A percentile compares a stretch with the other conserved stretches of the same genome.
These are phyloP conservation scores for Phaeosphaeria sp. DNA, from an alignment of 2,329 filamentous ascomycete genomes.

Conservation along the genomic window DNA sequence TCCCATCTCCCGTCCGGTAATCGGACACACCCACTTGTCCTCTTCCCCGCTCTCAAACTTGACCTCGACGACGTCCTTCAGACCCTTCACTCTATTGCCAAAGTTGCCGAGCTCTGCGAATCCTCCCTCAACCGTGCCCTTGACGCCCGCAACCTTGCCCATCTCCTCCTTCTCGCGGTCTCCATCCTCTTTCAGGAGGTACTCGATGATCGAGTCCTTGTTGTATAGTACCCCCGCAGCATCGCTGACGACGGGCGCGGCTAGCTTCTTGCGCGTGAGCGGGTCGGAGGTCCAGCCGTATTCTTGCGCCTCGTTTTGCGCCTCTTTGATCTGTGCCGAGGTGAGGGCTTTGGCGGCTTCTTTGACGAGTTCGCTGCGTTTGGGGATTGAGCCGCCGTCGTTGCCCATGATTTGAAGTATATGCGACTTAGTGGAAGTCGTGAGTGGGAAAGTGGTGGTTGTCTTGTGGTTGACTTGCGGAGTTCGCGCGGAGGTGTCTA, in stretches of 20 bases:
- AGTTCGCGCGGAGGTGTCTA: conserved; percentile 20
- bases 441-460: not conserved
- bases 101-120: conserved; percentile 55
- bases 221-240: conserved; percentile 87
- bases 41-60: conserved; percentile 70
- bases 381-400: conserved; percentile 95
- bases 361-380: conserved; percentile 93
- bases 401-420: conserved; percentile 76
- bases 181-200: conserved; percentile 63
- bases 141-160: conserved; percentile 46
- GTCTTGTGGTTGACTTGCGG: conserved; percentile 28
- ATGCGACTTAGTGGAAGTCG: conserved; percentile 2
- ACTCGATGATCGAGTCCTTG: conserved; percentile 85
- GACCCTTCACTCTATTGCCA: conserved; percentile 71
- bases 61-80: conserved; percentile 88
- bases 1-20: conserved; percentile 86
- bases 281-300: conserved; percentile 90
- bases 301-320: conserved; percentile 80
- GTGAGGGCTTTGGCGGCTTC: conserved; percentile 84
- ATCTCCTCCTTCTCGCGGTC: conserved; percentile 68
- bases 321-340: conserved; percentile 86
- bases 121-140: conserved; percentile 66
- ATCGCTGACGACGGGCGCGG: conserved; percentile 82
- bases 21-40: conserved; percentile 79
- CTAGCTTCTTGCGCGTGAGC: conserved; percentile 78